These are phyloP conservation scores for Chytridium lagenaria DNA, from an alignment of 371 early-diverging fungal genomes.

Conservation along the genomic window DNA sequence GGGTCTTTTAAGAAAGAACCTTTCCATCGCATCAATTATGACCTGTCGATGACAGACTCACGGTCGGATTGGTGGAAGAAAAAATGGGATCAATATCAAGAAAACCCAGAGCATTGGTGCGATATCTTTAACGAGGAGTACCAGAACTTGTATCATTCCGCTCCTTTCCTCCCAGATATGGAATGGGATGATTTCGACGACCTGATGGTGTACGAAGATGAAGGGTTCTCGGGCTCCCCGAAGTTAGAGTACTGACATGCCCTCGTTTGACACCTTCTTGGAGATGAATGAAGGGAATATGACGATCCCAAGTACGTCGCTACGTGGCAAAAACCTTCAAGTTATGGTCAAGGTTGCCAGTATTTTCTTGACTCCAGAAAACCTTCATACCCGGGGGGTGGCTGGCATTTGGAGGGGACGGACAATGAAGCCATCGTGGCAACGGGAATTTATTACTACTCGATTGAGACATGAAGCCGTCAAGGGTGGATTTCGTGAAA, in stretches of 20 bases:
- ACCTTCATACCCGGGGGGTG: slow-evolving; percentile 62
- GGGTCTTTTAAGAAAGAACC: background rate
- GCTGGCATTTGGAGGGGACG: slow-evolving; percentile 74
- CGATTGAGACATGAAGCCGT: slow-evolving; percentile 63
- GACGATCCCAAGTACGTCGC: background rate
- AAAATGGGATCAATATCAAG: too few relatives aligned
- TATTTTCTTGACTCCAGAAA: slow-evolving; percentile 65
- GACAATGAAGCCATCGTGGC: slow-evolving; percentile 68
- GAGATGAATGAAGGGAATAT: background rate
- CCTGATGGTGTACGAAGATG: background rate
- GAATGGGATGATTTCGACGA: background rate
- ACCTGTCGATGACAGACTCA: background rate
- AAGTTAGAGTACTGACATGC: too few relatives aligned
- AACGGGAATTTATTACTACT: slow-evolving; percentile 66
- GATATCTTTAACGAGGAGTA: too few relatives aligned
- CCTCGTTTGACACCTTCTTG: background rate
- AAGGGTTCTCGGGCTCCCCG: too few relatives aligned
- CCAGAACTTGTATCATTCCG: too few relatives aligned
- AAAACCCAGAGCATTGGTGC: too few relatives aligned
- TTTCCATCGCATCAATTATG: background rate
- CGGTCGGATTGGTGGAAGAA: too few relatives aligned
- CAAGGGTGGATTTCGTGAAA: slow-evolving; percentile 54
- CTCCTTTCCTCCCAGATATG: background rate
- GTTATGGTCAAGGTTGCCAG: slow-evolving; percentile 71
- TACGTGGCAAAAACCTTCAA: slow-evolving; percentile 45